Base-by-base conservation (phyloP, 2,329 filamentous ascomycete species). In the Aspergillus tanneri region DNA sequence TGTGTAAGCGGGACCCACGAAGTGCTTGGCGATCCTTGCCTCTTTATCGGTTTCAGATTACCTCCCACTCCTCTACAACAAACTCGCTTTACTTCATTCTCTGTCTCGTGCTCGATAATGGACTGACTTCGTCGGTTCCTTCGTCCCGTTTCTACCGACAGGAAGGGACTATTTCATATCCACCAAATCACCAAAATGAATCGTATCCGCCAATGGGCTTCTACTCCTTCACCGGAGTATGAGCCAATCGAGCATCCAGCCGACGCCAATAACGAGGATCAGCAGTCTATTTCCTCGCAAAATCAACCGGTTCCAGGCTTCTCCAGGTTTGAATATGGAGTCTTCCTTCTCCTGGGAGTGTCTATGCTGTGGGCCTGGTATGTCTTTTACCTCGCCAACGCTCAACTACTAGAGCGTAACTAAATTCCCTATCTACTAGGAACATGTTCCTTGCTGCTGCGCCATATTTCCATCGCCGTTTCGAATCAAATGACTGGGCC, bases 321-420 rank as follows among this genome's bases (percentile, higher is more conserved):
- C 73, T 95, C 90, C 53, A 90, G 87, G 84, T 64, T 88, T 27
- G 88, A 95, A 67, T 99, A 97, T 71, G 75, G 72, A 59, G 85
- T 96, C 64, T 97, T 97, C 70, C 76, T 87, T 47, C 74, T 96
- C 42, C 76, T 97, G 21, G 93, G 93, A 42, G 79, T 96, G 47
- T 88, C 91, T 43, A 97, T 97, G 93, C 79, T 97, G 36, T 97
- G 92, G 92, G 90, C 92, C 46, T 97, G 92, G 92, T 95, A 81
- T 59, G 81, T 61, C 47, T 23, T 41, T 11, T 28, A 5, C 32
- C 11, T 7, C 19, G 7, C 23, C 5, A 14, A 22, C 11, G 36
- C 39, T 11, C 27, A 11, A 38, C 19, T 19, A 3, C 11, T 16
- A 38, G 34, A 50, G 42, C 32, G 16, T 19, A 37, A 23, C 39